phyloP scores from a whole-genome alignment of 2,329 filamentous ascomycete genomes.

The Sarocladium strictum region DNA sequence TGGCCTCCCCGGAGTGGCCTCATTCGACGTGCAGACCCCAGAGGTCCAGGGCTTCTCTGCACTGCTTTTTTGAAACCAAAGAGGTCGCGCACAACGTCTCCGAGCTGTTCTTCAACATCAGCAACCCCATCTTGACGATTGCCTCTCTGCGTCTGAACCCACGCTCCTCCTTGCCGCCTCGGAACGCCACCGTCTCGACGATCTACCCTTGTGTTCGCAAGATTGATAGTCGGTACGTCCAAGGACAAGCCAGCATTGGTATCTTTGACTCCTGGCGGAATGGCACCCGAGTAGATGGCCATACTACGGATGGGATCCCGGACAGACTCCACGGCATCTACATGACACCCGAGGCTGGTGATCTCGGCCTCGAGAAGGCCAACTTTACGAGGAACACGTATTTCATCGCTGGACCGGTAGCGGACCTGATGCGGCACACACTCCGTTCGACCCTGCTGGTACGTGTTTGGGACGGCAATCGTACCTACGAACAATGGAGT shows the following conservation, averaged over 20 bases:
- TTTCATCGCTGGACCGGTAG: too few species aligned
- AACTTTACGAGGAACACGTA: too few species aligned
- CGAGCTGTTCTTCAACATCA: not conserved
- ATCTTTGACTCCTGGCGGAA: not conserved
- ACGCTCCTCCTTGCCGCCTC: not conserved
- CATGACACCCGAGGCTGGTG: too few species aligned
- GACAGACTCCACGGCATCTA: too few species aligned
- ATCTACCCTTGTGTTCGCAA: not conserved
- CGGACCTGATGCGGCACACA: too few species aligned
- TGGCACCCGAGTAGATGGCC: too few species aligned
- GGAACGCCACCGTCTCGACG: not conserved
- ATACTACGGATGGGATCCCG: too few species aligned
- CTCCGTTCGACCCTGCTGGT: too few species aligned
- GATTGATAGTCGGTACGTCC: too few species aligned
- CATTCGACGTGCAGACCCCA: not conserved
- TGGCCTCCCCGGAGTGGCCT: not conserved
- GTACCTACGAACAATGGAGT: too few species aligned
- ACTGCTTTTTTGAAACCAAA: not conserved
- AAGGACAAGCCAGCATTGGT: not conserved
- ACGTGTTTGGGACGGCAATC: too few species aligned
- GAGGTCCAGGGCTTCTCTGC: not conserved
- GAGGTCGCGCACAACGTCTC: not conserved
- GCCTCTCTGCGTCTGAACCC: not conserved
- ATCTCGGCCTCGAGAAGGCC: too few species aligned
- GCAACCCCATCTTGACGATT: not conserved